Conservation (phyloP, 495 filamentous ascomycete genomes). For the Aspergillus campestris region DNA sequence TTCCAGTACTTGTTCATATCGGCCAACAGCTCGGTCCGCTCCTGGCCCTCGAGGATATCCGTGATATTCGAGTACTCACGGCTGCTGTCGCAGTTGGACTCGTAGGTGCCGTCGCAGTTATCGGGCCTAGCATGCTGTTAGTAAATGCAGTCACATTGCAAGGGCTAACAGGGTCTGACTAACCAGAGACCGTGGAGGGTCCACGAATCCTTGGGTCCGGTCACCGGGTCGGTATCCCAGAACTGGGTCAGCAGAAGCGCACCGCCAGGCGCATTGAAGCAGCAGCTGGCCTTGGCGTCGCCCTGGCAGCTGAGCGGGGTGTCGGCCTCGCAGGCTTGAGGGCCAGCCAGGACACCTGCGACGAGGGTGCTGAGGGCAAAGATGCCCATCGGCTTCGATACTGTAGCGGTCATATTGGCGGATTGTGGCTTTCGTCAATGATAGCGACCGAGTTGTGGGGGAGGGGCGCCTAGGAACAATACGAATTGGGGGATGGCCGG, state of each 20-base stretch:
- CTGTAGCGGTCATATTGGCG: too few species aligned
- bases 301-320: slow-evolving; percentile 32
- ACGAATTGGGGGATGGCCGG: neutral
- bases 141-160: neutral
- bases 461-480: neutral
- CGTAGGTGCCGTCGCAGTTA: slow-evolving; percentile 69
- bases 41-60: slow-evolving; percentile 48
- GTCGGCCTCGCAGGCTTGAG: slow-evolving; percentile 21
- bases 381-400: slow-evolving; percentile 9
- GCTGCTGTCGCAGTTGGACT: slow-evolving; percentile 54
- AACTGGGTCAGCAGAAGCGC: slow-evolving; percentile 70
- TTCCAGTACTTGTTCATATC: slow-evolving; percentile 74
- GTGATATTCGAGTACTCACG: slow-evolving; percentile 62
- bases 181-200: slow-evolving; percentile 74
- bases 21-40: slow-evolving; percentile 47
- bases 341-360: slow-evolving; percentile 14
- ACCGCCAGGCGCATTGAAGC: slow-evolving; percentile 68
- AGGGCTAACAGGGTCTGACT: neutral
- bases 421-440: slow-evolving; percentile 2
- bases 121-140: slow-evolving; percentile 48
- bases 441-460: neutral
- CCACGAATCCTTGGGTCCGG: slow-evolving; percentile 65
- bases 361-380: slow-evolving; percentile 21
- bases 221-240: slow-evolving; percentile 63
- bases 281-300: slow-evolving; percentile 46